A percentile compares a stretch with the other conserved stretches of the same genome.
Conservation (phyloP, 192 early-diverging fungal genomes). For the Coemansia sp. region DNA sequence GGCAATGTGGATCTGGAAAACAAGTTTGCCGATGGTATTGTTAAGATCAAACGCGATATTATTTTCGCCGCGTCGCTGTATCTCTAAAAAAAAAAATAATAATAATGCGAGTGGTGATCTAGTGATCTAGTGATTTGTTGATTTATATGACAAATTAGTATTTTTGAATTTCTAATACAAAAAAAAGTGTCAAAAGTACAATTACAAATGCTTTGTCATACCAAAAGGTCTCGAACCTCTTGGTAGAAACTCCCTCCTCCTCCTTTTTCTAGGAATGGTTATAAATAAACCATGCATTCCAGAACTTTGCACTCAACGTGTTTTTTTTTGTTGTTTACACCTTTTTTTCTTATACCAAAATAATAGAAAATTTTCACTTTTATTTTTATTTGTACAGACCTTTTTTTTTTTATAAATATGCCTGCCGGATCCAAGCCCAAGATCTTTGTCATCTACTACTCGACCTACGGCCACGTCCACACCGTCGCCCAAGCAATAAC, state of each 20-base stretch:
- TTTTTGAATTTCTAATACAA: too few species aligned
- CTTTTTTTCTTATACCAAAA: neutral
- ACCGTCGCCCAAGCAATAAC: constrained; percentile 59
- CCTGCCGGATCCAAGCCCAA: constrained; percentile 30
- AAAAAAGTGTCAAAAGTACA: too few species aligned
- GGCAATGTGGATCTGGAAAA: constrained; percentile 91
- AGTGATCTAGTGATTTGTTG: too few species aligned
- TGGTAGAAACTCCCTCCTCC: too few species aligned
- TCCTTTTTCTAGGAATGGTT: too few species aligned
- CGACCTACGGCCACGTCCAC: constrained; percentile 68
- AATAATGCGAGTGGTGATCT: neutral
- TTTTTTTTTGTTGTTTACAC: neutral
- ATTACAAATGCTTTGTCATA: too few species aligned
- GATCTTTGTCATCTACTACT: constrained; percentile 67
- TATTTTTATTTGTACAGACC: too few species aligned
- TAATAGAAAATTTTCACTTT: too few species aligned
- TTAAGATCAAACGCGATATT: constrained; percentile 94
- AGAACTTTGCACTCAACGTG: too few species aligned
- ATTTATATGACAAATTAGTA: too few species aligned
- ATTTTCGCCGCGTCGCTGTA: constrained; percentile 96
- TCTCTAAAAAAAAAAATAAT: constrained; percentile 55
- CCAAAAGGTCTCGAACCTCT: too few species aligned
- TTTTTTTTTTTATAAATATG: constrained; percentile 6
- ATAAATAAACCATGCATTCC: too few species aligned
- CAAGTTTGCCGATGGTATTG: constrained; percentile 91